These are phyloP conservation scores for Neurospora sp. DNA, from an alignment of 2,329 filamentous ascomycete genomes.

Conservation along the genomic window DNA sequence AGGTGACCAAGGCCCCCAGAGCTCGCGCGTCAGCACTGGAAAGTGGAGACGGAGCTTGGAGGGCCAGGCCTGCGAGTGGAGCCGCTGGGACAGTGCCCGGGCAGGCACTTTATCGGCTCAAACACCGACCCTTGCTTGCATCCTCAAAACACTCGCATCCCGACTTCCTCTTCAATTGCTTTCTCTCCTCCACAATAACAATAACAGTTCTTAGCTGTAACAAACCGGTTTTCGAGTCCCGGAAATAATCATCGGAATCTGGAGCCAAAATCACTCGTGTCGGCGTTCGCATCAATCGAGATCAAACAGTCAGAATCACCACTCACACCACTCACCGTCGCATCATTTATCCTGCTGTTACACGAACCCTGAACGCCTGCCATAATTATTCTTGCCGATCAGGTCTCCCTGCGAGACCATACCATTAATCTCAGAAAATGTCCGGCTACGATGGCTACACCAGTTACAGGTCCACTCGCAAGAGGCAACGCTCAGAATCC, in stretches of 20 bases:
- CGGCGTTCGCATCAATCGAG: background rate
- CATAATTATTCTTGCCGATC: background rate
- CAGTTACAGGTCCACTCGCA: background rate
- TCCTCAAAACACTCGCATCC: background rate
- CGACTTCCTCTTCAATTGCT: background rate
- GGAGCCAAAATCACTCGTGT: background rate
- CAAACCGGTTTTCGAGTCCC: background rate
- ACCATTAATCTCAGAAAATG: background rate
- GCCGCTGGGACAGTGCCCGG: background rate
- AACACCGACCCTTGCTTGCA: background rate
- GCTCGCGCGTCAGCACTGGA: background rate
- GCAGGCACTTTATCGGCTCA: background rate
- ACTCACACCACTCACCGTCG: background rate
- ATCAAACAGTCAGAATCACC: background rate
- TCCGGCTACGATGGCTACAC: background rate
- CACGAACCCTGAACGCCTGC: background rate
- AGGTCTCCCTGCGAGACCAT: background rate
- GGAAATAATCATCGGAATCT: background rate
- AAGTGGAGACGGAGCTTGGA: background rate
- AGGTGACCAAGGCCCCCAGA: background rate
- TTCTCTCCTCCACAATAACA: background rate
- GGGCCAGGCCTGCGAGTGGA: background rate
- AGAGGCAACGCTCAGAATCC: background rate
- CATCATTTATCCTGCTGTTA: background rate
- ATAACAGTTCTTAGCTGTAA: background rate